A percentile compares a stretch with the other conserved stretches of the same genome.
Evolutionary conservation across 345 rosid species (phyloP).

Genomic region (Eucalyptus brandiana): DNA sequence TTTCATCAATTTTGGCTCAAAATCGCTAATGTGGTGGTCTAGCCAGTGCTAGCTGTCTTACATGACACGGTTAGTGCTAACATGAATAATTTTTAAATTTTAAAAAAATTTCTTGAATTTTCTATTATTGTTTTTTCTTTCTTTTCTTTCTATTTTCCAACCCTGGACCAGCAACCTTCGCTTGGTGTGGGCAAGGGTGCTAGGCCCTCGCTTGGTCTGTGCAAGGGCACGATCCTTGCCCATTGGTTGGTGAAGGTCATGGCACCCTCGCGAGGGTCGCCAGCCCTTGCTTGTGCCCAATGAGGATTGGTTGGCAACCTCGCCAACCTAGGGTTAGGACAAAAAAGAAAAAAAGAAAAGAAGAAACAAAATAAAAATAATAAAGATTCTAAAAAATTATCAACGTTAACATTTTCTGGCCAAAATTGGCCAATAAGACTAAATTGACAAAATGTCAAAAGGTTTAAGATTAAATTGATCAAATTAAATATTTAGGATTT

Average conservation of each 20-base stretch:
- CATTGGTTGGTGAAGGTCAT: not conserved
- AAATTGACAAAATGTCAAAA: not conserved
- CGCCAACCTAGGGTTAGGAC: not conserved
- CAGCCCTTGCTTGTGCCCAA: not conserved
- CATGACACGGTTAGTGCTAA: fast-evolving
- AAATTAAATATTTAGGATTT: not conserved
- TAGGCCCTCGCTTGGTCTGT: fast-evolving
- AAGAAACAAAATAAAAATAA: not conserved
- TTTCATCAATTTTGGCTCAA: not conserved
- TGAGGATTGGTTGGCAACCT: not conserved
- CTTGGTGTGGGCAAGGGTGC: not conserved
- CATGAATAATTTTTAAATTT: too few relatives aligned
- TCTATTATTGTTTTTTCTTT: not conserved
- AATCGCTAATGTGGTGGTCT: not conserved
- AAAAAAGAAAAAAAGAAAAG: not conserved
- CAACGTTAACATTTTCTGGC: fast-evolving
- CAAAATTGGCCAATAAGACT: not conserved
- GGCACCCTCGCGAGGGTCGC: not conserved
- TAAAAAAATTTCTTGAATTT: fast-evolving
- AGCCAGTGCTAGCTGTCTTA: fast-evolving
- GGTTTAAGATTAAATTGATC: not conserved
- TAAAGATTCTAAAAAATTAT: not conserved
- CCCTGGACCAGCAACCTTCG: fast-evolving
- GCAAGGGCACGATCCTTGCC: not conserved
- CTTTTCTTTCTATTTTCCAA: too few relatives aligned